phyloP scores from a whole-genome alignment of 2,329 filamentous ascomycete genomes.

The Stagonosporopsis chrysanthemi region DNA sequence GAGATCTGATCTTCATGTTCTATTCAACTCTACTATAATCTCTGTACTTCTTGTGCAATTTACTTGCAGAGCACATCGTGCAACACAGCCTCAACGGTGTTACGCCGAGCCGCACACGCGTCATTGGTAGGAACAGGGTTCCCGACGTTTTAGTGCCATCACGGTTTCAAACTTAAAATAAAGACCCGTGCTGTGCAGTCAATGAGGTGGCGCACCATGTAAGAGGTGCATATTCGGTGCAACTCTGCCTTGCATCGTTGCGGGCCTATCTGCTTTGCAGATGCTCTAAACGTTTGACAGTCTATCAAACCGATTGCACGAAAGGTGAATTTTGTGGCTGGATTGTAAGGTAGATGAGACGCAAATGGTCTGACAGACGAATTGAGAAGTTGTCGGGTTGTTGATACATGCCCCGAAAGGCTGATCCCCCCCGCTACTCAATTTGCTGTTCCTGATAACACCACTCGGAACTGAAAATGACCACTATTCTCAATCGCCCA shows the following conservation, averaged over 20 bases:
- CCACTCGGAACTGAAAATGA: background rate
- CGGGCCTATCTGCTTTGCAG: too few relatives aligned
- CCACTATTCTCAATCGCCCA: background rate
- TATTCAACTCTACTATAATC: background rate
- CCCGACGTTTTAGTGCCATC: background rate
- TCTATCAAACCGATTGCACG: too few relatives aligned
- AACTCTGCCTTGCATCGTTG: too few relatives aligned
- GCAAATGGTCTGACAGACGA: background rate
- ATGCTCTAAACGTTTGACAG: too few relatives aligned
- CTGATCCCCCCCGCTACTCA: too few relatives aligned
- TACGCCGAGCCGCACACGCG: slow-evolving; percentile 9
- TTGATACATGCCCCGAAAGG: background rate
- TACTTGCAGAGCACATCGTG: background rate
- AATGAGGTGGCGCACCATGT: background rate
- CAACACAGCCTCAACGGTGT: slow-evolving; percentile 9
- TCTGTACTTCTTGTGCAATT: background rate
- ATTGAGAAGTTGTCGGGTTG: background rate
- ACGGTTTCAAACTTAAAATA: slow-evolving; percentile 9
- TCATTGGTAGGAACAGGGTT: slow-evolving; percentile 8
- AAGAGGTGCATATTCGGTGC: background rate
- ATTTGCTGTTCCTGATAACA: background rate
- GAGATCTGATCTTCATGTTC: background rate
- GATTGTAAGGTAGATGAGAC: background rate
- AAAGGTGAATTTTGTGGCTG: too few relatives aligned
- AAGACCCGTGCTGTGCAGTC: too few relatives aligned